Percentiles rank a stretch among this genome's conserved stretches.
phyloP scores from a whole-genome alignment of 1,284 basidiomycete genomes.

The Cryptococcus wingfieldii region DNA sequence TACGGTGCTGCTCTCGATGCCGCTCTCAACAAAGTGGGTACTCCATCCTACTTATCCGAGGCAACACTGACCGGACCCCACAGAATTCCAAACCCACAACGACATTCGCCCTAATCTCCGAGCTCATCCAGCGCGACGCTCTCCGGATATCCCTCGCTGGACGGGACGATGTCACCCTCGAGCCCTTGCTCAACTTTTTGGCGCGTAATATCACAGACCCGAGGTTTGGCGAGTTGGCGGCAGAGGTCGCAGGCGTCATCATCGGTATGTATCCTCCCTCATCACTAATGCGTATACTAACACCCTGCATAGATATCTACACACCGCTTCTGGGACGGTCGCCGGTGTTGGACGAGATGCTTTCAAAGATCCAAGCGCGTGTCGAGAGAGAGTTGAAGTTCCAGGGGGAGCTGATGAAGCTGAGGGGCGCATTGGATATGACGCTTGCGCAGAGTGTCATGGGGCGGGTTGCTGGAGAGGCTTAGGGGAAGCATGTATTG shows the following conservation, averaged over 20 bases:
- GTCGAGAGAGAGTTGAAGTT: constrained; percentile 82
- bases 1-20: constrained; percentile 92
- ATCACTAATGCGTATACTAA: not conserved
- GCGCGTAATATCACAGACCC: constrained; percentile 84
- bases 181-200: constrained; percentile 81
- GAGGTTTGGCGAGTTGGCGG: constrained; percentile 82
- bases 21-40: constrained; percentile 70
- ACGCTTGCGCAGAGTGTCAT: constrained; percentile 58
- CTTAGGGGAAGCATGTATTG: not conserved
- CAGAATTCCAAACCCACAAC: constrained; percentile 67
- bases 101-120: constrained; percentile 86
- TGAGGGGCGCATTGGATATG: constrained; percentile 90
- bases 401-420: constrained; percentile 77
- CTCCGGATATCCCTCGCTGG: constrained; percentile 79
- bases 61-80: constrained; percentile 24
- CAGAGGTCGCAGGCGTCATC: constrained; percentile 74
- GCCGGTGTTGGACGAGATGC: constrained; percentile 82
- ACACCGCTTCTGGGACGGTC: constrained; percentile 85
- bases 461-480: constrained; percentile 16
- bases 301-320: constrained; percentile 70
- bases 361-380: constrained; percentile 77
- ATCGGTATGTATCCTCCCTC: constrained; percentile 61
- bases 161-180: constrained; percentile 88
- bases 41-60: not conserved
- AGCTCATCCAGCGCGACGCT: constrained; percentile 89